These are phyloP conservation scores for Penicillium malachiteum DNA, from an alignment of 495 filamentous ascomycete genomes.

Conservation along the genomic window DNA sequence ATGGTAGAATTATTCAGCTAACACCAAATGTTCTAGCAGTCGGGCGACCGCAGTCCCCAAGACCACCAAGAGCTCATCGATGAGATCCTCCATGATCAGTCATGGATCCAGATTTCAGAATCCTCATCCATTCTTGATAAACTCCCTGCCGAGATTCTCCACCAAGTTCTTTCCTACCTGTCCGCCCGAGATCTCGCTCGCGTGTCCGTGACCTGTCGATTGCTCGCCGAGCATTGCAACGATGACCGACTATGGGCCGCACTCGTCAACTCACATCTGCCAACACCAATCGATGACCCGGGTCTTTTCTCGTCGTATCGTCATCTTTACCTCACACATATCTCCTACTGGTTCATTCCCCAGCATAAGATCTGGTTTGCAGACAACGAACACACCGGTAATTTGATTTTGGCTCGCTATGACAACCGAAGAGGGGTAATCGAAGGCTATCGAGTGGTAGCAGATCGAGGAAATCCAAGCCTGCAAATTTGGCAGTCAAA, in stretches of 20 bases:
- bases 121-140: slow-evolving; percentile 31
- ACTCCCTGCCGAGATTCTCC: slow-evolving; percentile 64
- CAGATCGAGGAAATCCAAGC: slow-evolving; percentile 50
- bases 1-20: background rate
- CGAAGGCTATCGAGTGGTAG: slow-evolving; percentile 76
- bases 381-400: slow-evolving; percentile 67
- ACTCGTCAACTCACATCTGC: slow-evolving; percentile 61
- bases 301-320: slow-evolving; percentile 60
- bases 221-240: slow-evolving; percentile 48
- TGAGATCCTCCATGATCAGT: slow-evolving; percentile 11
- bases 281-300: slow-evolving; percentile 44
- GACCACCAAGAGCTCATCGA: slow-evolving; percentile 8
- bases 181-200: slow-evolving; percentile 54
- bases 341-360: slow-evolving; percentile 82
- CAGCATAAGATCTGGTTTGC: slow-evolving; percentile 82
- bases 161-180: slow-evolving; percentile 60
- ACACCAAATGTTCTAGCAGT: slow-evolving; percentile 5
- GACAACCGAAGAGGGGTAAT: slow-evolving; percentile 71
- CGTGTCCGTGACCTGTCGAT: slow-evolving; percentile 55
- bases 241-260: slow-evolving; percentile 63
- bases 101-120: background rate
- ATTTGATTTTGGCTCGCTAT: slow-evolving; percentile 70
- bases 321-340: slow-evolving; percentile 68
- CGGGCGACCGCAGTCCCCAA: background rate
- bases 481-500: slow-evolving; percentile 63